Percentiles rank a stretch among this genome's conserved stretches.
Evolutionary conservation across 169 alveolate genomes (phyloP).

Genomic region (Plasmodium blacklocki): DNA sequence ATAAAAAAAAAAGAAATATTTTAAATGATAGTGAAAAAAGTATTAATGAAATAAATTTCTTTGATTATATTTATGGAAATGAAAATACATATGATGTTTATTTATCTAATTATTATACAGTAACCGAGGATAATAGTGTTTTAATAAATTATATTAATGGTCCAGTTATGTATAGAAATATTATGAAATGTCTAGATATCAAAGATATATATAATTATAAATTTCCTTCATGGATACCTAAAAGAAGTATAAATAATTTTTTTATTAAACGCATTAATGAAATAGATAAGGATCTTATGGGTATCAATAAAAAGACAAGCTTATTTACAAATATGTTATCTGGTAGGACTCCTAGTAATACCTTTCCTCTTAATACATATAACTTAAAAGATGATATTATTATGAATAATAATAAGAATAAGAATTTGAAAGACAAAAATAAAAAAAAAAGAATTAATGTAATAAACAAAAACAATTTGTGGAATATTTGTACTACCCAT

Average conservation of each 20-base stretch:
- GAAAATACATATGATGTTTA: constrained; percentile 70
- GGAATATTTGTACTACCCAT: not conserved
- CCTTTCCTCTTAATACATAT: not conserved
- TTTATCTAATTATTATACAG: constrained; percentile 54
- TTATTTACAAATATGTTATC: not conserved
- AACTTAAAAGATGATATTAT: not conserved
- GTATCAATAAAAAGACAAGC: not conserved
- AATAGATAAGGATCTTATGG: constrained; percentile 15
- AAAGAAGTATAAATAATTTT: constrained; percentile 65
- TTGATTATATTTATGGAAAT: constrained; percentile 68
- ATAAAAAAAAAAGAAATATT: constrained; percentile 21
- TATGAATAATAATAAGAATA: constrained; percentile 1
- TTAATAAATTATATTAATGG: constrained; percentile 65
- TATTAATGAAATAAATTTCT: constrained; percentile 7
- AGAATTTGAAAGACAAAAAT: constrained; percentile 6
- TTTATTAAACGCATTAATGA: constrained; percentile 43
- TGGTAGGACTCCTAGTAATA: not conserved
- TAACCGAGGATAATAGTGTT: constrained; percentile 54
- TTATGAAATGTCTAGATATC: constrained; percentile 65
- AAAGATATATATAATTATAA: constrained; percentile 20
- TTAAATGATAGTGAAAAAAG: constrained; percentile 6
- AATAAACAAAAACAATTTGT: not conserved
- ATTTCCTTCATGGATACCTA: constrained; percentile 76
- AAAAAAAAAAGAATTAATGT: not conserved
- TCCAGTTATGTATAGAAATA: constrained; percentile 63